These are phyloP conservation scores for Lepraria neglecta DNA, from an alignment of 495 filamentous ascomycete genomes.

Conservation along the genomic window DNA sequence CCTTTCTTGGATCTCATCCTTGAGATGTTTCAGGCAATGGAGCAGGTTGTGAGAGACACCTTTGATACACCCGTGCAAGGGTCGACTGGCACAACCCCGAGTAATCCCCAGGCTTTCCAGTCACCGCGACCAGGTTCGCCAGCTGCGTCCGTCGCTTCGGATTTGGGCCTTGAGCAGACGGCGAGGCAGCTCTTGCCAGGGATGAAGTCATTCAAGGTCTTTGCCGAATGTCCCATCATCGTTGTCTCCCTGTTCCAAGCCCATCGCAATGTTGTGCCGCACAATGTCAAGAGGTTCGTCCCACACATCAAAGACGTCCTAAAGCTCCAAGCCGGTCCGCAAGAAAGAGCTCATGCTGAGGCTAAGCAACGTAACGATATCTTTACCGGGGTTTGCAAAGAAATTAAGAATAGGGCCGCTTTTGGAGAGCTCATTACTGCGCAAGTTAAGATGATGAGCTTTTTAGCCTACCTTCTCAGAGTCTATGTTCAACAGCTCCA, in stretches of 20 bases:
- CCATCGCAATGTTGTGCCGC: conserved; percentile 66
- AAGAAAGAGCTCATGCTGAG: conserved; percentile 83
- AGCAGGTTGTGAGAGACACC: conserved; percentile 85
- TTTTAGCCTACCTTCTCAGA: conserved; percentile 86
- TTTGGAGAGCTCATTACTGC: conserved; percentile 97
- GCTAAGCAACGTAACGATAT: conserved; percentile 67
- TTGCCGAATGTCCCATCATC: conserved; percentile 96
- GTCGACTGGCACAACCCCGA: conserved; percentile 49
- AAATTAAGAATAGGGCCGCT: conserved; percentile 87
- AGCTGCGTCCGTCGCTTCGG: conserved; percentile 62
- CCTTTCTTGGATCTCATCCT: conserved; percentile 86
- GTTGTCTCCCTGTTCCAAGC: conserved; percentile 98
- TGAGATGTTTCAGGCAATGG: conserved; percentile 91
- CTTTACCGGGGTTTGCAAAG: conserved; percentile 87
- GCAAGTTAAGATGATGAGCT: conserved; percentile 99
- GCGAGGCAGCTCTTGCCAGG: conserved; percentile 75
- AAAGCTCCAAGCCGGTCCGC: conserved; percentile 83
- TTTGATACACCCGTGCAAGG: conserved; percentile 65
- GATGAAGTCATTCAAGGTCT: conserved; percentile 98
- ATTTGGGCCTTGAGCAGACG: conserved; percentile 71
- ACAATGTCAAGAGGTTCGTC: conserved; percentile 88
- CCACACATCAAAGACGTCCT: conserved; percentile 89
- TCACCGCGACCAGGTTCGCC: conserved; percentile 88
- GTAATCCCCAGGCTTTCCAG: conserved; percentile 63
- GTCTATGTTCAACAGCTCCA: conserved; percentile 80